Evolutionary conservation across 2,329 filamentous ascomycete species (phyloP), one percentile per base, ranked within the genome.

Genomic region (Calonectria henricotiae): DNA sequence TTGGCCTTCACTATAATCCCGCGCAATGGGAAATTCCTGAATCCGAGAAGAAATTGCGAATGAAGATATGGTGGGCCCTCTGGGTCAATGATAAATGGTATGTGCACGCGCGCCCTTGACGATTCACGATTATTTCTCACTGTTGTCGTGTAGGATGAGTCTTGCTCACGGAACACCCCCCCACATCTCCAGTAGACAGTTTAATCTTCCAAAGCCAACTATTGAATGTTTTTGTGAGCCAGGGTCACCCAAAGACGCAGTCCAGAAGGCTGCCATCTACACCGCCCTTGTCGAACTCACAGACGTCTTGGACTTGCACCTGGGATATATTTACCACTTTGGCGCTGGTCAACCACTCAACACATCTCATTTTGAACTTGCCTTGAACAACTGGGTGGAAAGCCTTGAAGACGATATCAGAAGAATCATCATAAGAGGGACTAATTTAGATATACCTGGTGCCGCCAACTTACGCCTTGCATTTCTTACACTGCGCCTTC

Each of bases 51-150:
- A 78, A 81, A 11, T 72, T 89, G 5, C 78, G 88, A 27, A 86
- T 89, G 73, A 83, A 85, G 61, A 85, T 89, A 1, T 90, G 89
- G 89, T 89, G 88, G 88, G 82, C 84, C 9, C 76, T 90, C 0
- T 73, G 88, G 15, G 81, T 90, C 8, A 85, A 89, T 61, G 88
- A 90, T 74, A 83, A 85, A 62, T 90, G 89, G 88, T 88, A 79
- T 62, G 80, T 35, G 5, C 32, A 2, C 44, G 44, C 5, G 20
- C 2, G 11, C 20, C 20, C 15, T 12, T 1, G 17, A 4, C 20
- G 12, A 17, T 25, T 37, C 23, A 13, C 4, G 25, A 15, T 35
- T 12, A 37, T 39, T 37, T 20, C 51, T 55, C 11, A 55, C 32
- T n/a, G 3, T 23, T n/a, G 3, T 23, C 32, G 17, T 1, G 1